phyloP scores from a whole-genome alignment of 306 rosid genomes.

The Quercus rubra region DNA sequence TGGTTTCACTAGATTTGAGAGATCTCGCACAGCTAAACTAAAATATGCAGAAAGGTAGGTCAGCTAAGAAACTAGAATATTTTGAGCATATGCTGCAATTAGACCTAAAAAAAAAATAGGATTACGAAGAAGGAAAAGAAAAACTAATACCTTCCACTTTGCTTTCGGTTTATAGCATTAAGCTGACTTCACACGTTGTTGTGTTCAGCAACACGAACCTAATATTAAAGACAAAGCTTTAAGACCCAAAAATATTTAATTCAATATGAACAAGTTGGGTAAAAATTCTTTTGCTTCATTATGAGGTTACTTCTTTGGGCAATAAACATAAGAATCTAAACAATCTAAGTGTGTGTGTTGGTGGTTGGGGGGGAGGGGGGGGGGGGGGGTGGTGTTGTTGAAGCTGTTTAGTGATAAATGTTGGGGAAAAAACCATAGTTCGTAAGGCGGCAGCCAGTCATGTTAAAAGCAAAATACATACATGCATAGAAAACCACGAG shows the following conservation, averaged over 20 bases:
- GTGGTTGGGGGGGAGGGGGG: no score
- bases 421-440: slow-evolving; percentile 6
- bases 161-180: slow-evolving; percentile 87
- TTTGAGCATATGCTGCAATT: not conserved
- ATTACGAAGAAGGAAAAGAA: not conserved
- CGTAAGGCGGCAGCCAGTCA: not conserved
- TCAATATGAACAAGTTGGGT: not conserved
- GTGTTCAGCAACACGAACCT: slow-evolving; percentile 87
- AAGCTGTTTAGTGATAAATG: not conserved
- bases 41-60: slow-evolving; percentile 23
- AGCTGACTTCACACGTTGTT: slow-evolving; percentile 81
- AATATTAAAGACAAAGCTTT: slow-evolving; percentile 25
- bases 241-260: slow-evolving; percentile 6
- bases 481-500: not conserved
- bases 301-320: slow-evolving; percentile 1
- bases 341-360: not conserved
- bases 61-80: slow-evolving; percentile 15
- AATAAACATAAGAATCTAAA: not conserved
- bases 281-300: not conserved
- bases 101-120: not conserved
- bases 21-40: slow-evolving; percentile 95
- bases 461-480: not conserved
- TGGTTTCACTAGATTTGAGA: slow-evolving; percentile 83
- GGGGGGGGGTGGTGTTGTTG: not conserved
- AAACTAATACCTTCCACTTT: slow-evolving; percentile 69